phyloP scores from a whole-genome alignment of 2,329 filamentous ascomycete genomes.

The Diplodia scrobiculata region DNA sequence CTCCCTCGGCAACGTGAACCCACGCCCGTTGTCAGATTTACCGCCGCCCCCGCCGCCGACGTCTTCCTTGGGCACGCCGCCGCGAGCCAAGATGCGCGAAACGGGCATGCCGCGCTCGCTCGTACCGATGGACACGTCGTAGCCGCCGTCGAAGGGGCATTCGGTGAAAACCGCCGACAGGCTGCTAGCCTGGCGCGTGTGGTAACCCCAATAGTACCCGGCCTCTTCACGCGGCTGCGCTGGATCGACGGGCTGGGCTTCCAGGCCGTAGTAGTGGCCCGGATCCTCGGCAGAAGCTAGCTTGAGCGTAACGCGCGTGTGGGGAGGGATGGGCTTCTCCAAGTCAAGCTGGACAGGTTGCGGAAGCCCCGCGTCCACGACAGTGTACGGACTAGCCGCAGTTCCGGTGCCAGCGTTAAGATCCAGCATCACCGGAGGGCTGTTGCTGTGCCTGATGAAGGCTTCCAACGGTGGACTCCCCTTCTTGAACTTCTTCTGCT shows the following conservation, averaged over 20 bases:
- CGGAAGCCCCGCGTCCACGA: slow-evolving; percentile 56
- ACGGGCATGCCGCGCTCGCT: slow-evolving; percentile 70
- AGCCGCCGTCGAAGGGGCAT: slow-evolving; percentile 71
- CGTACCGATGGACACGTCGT: slow-evolving; percentile 80
- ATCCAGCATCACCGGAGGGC: slow-evolving; percentile 24
- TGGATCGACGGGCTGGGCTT: slow-evolving; percentile 66
- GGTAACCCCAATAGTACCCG: slow-evolving; percentile 87
- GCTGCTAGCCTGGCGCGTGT: slow-evolving; percentile 64
- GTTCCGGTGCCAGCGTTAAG: slow-evolving; percentile 25
- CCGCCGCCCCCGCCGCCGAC: neutral
- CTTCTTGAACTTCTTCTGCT: slow-evolving; percentile 18
- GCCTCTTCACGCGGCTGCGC: slow-evolving; percentile 69
- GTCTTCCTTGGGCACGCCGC: slow-evolving; percentile 13
- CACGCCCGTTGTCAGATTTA: slow-evolving; percentile 31
- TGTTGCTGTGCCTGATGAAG: neutral
- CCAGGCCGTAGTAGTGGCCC: slow-evolving; percentile 36
- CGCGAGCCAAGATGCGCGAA: slow-evolving; percentile 38
- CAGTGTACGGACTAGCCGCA: slow-evolving; percentile 35
- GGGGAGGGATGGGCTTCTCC: slow-evolving; percentile 63
- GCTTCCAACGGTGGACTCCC: neutral
- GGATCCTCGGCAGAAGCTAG: slow-evolving; percentile 55
- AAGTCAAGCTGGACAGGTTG: slow-evolving; percentile 53
- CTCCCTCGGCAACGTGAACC: slow-evolving; percentile 34
- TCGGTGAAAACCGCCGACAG: slow-evolving; percentile 78
- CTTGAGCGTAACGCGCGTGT: slow-evolving; percentile 72